These are phyloP conservation scores for Globisporangium lucens DNA, from an alignment of 352 stramenopile genomes.

Conservation along the genomic window DNA sequence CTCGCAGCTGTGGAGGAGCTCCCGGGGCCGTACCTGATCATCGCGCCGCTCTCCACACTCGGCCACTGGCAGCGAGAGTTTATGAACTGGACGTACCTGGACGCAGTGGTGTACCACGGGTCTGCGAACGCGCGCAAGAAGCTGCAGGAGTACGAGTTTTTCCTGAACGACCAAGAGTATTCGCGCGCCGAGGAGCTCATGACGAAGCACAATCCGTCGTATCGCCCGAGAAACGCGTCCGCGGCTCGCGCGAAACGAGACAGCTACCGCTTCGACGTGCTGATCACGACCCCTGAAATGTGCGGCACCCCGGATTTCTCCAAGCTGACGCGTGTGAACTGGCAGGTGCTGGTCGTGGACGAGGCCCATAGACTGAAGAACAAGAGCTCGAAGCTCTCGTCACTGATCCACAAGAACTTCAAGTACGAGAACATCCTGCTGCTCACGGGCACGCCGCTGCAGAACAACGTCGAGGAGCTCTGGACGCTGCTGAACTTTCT, in stretches of 20 bases:
- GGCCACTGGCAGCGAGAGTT: slow-evolving; percentile 97
- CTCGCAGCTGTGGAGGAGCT: slow-evolving; percentile 93
- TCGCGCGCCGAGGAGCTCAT: slow-evolving; percentile 30
- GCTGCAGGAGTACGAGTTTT: slow-evolving; percentile 96
- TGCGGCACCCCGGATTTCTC: slow-evolving; percentile 92
- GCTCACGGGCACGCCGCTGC: slow-evolving; percentile 88
- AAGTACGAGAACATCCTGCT: slow-evolving; percentile 85
- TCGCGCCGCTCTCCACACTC: slow-evolving; percentile 97
- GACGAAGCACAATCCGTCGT: slow-evolving; percentile 11
- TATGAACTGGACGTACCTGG: slow-evolving; percentile 96
- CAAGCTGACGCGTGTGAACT: slow-evolving; percentile 92
- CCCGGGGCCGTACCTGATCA: slow-evolving; percentile 95
- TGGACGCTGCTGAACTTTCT: slow-evolving; percentile 99
- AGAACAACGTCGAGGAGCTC: slow-evolving; percentile 92
- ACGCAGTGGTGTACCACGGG: slow-evolving; percentile 99
- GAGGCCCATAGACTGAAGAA: slow-evolving; percentile 99
- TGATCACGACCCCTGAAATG: slow-evolving; percentile 99
- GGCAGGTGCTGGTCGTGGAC: slow-evolving; percentile 97
- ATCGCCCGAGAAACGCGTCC: slow-evolving; percentile 8
- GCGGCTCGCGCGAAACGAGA: slow-evolving; percentile 37
- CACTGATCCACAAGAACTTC: slow-evolving; percentile 75
- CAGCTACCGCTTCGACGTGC: slow-evolving; percentile 96
- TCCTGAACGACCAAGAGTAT: slow-evolving; percentile 54
- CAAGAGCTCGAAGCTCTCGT: slow-evolving; percentile 94
- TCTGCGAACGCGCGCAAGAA: slow-evolving; percentile 82